Percentiles rank a stretch among this genome's conserved stretches.
These are phyloP conservation scores for Ajuga reptans DNA, from an alignment of 305 asterid genomes.

Conservation along the genomic window DNA sequence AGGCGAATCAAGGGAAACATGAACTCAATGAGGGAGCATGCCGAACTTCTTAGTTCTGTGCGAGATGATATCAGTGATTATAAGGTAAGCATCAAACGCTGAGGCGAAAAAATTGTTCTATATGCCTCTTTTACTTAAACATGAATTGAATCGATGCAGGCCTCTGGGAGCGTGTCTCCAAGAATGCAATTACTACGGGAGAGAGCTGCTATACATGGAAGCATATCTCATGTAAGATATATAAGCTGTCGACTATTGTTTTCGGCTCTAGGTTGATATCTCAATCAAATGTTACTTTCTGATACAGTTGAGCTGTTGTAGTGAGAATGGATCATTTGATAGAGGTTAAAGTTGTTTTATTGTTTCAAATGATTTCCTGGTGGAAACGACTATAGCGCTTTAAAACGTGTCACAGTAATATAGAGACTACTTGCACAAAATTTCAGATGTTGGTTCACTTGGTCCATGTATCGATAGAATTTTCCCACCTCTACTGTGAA, in stretches of 20 bases:
- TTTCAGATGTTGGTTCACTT: conserved; percentile 1
- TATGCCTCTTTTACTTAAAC: conserved; percentile 18
- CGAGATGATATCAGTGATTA: conserved; percentile 79
- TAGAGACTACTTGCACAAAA: background rate
- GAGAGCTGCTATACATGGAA: conserved; percentile 91
- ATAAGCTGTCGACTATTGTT: conserved; percentile 16
- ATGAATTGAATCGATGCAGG: conserved; percentile 44
- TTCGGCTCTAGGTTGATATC: background rate
- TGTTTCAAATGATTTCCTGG: background rate
- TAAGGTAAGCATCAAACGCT: conserved; percentile 28
- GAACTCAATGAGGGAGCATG: conserved; percentile 79
- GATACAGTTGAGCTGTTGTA: conserved; percentile 13
- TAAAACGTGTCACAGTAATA: background rate
- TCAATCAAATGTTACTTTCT: background rate
- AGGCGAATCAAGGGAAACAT: conserved; percentile 75
- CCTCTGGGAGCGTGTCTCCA: conserved; percentile 85
- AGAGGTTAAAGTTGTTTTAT: conserved; percentile 1
- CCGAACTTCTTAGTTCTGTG: conserved; percentile 82
- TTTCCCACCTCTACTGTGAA: background rate
- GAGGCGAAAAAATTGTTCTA: background rate
- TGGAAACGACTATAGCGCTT: background rate
- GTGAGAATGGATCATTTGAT: background rate
- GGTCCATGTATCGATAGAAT: background rate
- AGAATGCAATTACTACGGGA: conserved; percentile 71
- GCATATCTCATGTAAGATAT: conserved; percentile 70